These are phyloP conservation scores for Blastocladiella britannica DNA, from an alignment of 192 early-diverging fungal genomes.

Conservation along the genomic window DNA sequence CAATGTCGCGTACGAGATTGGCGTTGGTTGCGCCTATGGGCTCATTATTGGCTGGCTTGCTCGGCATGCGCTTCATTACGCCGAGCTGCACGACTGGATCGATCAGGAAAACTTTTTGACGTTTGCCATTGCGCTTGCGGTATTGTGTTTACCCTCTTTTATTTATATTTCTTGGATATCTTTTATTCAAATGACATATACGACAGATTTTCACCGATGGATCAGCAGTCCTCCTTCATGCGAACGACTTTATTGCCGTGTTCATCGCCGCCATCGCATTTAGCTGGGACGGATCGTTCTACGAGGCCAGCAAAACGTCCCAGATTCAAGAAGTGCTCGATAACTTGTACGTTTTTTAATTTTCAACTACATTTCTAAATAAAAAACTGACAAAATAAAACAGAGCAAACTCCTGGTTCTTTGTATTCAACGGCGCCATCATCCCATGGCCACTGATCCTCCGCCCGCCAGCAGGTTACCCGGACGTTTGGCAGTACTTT, in stretches of 20 bases:
- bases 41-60: conserved; percentile 41
- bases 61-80: conserved; percentile 41
- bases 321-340: conserved; percentile 83
- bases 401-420: not conserved
- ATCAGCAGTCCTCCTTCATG: conserved; percentile 42
- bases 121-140: conserved; percentile 55
- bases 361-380: no score
- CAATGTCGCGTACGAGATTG: conserved; percentile 76
- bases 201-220: conserved; percentile 35
- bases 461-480: conserved; percentile 14
- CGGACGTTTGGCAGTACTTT: conserved; percentile 45
- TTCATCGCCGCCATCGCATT: conserved; percentile 61
- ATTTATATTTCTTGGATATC: no score
- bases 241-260: conserved; percentile 54
- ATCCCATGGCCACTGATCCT: conserved; percentile 44
- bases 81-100: conserved; percentile 49
- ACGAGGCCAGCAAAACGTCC: conserved; percentile 52
- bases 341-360: conserved; percentile 67
- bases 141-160: no score
- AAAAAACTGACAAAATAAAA: no score
- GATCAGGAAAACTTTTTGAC: conserved; percentile 73
- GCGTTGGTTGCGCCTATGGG: conserved; percentile 48
- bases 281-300: conserved; percentile 83
- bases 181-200: no score
- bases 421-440: not conserved